These are phyloP conservation scores for Pistacia vera DNA, from an alignment of 345 rosid species.

Conservation along the genomic window DNA sequence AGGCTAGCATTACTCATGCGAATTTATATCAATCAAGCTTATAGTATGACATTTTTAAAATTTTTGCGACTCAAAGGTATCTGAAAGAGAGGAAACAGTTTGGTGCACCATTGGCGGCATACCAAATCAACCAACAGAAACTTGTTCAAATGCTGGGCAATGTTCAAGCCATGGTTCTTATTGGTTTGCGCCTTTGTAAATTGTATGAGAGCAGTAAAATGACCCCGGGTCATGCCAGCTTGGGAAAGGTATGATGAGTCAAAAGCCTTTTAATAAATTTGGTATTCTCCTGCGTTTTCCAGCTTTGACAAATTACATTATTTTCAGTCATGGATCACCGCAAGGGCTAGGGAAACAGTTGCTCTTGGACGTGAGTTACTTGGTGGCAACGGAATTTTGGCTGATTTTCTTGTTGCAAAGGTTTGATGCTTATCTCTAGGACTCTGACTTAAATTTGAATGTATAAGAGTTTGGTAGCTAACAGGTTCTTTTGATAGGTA, in stretches of 20 bases:
- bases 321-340: slow-evolving; percentile 80
- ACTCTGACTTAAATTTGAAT: not conserved
- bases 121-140: slow-evolving; percentile 90
- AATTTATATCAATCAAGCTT: slow-evolving; percentile 1
- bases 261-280: not conserved
- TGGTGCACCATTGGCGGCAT: slow-evolving; percentile 96
- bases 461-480: not conserved
- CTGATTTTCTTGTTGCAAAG: slow-evolving; percentile 96
- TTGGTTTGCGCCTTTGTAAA: slow-evolving; percentile 98
- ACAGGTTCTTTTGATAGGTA: not conserved
- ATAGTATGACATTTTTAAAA: slow-evolving; percentile 1
- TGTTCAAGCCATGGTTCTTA: slow-evolving; percentile 86
- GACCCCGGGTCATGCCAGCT: slow-evolving; percentile 96
- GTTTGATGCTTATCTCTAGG: slow-evolving; percentile 33
- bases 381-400: slow-evolving; percentile 89
- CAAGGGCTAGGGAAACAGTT: slow-evolving; percentile 80
- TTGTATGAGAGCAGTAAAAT: slow-evolving; percentile 77
- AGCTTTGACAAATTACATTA: not conserved
- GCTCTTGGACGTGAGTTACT: slow-evolving; percentile 86
- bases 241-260: slow-evolving; percentile 73
- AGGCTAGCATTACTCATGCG: too few species aligned
- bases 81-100: slow-evolving; percentile 93
- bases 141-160: slow-evolving; percentile 87
- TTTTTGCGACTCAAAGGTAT: slow-evolving; percentile 52
- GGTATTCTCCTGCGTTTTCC: not conserved